phyloP scores from a whole-genome alignment of 1,284 basidiomycete species.

The Macrocystidia cucumis region DNA sequence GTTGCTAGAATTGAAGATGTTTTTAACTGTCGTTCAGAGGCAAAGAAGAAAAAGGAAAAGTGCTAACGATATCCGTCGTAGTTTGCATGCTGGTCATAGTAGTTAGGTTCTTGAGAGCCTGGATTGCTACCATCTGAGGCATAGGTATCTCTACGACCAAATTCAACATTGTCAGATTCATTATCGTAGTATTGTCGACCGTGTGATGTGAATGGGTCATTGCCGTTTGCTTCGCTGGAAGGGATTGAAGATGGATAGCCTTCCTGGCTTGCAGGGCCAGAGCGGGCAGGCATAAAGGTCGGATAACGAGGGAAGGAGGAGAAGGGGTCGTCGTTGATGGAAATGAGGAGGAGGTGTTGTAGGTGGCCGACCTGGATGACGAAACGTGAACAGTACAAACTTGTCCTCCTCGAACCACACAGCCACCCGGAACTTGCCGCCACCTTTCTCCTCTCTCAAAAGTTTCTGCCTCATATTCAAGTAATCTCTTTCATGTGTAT shows the following conservation, averaged over 20 bases:
- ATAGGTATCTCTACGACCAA: slow-evolving; percentile 57
- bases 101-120: slow-evolving; percentile 42
- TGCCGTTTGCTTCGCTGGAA: slow-evolving; percentile 30
- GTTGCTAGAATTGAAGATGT: slow-evolving; percentile 32
- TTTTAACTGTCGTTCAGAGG: slow-evolving; percentile 14
- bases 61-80: slow-evolving; percentile 61
- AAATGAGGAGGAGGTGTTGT: no score
- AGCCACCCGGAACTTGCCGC: no score
- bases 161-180: slow-evolving; percentile 63
- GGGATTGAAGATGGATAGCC: slow-evolving; percentile 37
- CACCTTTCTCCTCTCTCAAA: no score
- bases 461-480: no score
- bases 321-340: no score
- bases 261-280: slow-evolving; percentile 36
- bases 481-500: no score
- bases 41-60: slow-evolving; percentile 5
- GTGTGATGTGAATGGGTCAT: slow-evolving; percentile 48
- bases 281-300: slow-evolving; percentile 33
- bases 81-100: slow-evolving; percentile 54
- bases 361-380: no score
- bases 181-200: slow-evolving; percentile 63
- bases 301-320: slow-evolving; percentile 14
- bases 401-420: no score
- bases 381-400: no score
- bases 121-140: slow-evolving; percentile 62